These are phyloP conservation scores for Aureobasidium sp. DNA, from an alignment of 2,329 filamentous ascomycete genomes.

Conservation along the genomic window DNA sequence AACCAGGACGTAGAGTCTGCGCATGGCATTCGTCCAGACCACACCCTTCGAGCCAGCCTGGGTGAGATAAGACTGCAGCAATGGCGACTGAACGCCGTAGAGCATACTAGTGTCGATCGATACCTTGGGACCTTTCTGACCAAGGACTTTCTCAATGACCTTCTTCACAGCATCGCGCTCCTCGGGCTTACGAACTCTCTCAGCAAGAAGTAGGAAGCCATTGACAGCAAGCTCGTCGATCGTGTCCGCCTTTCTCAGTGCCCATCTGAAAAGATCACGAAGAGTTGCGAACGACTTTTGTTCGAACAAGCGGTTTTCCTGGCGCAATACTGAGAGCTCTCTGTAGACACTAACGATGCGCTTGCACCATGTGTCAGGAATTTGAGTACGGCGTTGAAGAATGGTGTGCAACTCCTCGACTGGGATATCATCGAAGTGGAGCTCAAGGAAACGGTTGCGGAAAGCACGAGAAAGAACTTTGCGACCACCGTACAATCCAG, in stretches of 20 bases:
- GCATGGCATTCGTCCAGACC: conserved; percentile 95
- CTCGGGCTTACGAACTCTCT: conserved; percentile 85
- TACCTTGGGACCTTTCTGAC: conserved; percentile 49
- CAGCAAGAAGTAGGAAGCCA: conserved; percentile 92
- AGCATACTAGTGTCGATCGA: conserved; percentile 66
- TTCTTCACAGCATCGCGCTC: conserved; percentile 78
- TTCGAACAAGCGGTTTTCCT: conserved; percentile 88
- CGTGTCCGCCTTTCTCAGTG: conserved; percentile 73
- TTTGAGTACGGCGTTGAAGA: conserved; percentile 77
- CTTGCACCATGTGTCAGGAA: conserved; percentile 84
- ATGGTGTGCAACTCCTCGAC: conserved; percentile 91
- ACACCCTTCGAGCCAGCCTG: conserved; percentile 54
- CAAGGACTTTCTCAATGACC: conserved; percentile 87
- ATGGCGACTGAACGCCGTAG: conserved; percentile 50
- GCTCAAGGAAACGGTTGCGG: conserved; percentile 89
- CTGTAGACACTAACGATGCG: conserved; percentile 92
- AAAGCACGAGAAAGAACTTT: conserved; percentile 93
- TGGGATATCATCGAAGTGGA: conserved; percentile 97
- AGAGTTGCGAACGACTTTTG: conserved; percentile 96
- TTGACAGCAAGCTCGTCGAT: conserved; percentile 84
- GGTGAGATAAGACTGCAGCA: conserved; percentile 29
- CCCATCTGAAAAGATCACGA: conserved; percentile 94
- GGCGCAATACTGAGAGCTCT: conserved; percentile 80
- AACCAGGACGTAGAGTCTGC: conserved; percentile 83
- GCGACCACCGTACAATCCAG: conserved; percentile 88